Base-by-base conservation (phyloP, 2,329 filamentous ascomycete genomes). In the Paecilomyces fulvus region DNA sequence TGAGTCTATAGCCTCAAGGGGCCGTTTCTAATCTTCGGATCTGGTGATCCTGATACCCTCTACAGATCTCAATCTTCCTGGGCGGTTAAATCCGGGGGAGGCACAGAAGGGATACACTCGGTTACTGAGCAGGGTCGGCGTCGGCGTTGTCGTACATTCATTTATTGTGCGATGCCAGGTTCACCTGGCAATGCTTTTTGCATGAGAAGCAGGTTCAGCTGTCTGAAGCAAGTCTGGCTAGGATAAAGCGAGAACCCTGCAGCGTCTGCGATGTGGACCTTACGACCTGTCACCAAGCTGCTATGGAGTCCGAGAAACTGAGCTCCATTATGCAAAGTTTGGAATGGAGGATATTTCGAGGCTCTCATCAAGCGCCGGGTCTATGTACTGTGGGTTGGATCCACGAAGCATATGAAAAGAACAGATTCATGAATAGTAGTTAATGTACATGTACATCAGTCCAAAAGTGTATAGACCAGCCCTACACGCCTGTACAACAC, bases 161-260 rank as follows among this genome's bases (percentile, higher is more conserved):
- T 17, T 43, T 43, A 43, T 43, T 43, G 37, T 43, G 21, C 21
- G 2, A 3, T 2, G 21, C 21, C 21, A 21, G 21, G 21, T 21
- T 21, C 21, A 21, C 21, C 21, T 21, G 21, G 21, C 21, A 21
- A 21, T 21, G 21, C 21, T 21, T 21, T 21, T 21, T 21, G 72
- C 92, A 97, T 65, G 92, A 99, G 73, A 95, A 95, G 73, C 88
- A 91, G 57, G 90, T 99, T 59, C 91, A 92, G 70, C 64, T 96
- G 2, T 95, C 92, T 0, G 92, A 99, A 71, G 92, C 90, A 3
- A 92, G 95, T 74, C 75, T 99, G 56, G 90, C 86, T 55, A 95
- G 92, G 74, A 84, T 97, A 67, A 95, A 92, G 73, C 82, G 92
- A 11, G 90, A 96, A 65, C 73, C 87, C 20, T 99, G 94, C 71